Conservation (phyloP, 148 eudicot genomes). For the Diospyros kaki region DNA sequence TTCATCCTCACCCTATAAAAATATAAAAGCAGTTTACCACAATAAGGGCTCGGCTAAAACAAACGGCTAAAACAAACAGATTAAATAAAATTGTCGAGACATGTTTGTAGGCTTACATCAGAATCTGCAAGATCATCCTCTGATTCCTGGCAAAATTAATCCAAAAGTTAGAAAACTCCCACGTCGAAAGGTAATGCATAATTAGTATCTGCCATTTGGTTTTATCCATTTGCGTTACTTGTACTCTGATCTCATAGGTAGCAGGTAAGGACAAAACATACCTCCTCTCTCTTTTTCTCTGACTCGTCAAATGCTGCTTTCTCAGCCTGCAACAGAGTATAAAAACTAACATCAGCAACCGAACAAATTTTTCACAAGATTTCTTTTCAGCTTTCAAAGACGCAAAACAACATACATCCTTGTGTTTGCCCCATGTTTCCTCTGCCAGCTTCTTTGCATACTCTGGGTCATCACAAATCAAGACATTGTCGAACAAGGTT, state of each 20-base stretch:
- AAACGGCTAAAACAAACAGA: neutral
- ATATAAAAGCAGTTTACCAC: neutral
- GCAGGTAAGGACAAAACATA: slow-evolving; percentile 14
- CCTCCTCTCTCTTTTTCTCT: slow-evolving; percentile 85
- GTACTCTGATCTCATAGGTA: neutral
- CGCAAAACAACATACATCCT: slow-evolving; percentile 57
- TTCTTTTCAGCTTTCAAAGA: neutral
- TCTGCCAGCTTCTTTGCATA: slow-evolving; percentile 81
- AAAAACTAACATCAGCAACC: slow-evolving; percentile 12
- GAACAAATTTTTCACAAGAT: neutral
- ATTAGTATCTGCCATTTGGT: slow-evolving; percentile 30
- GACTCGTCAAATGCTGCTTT: slow-evolving; percentile 91
- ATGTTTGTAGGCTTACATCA: slow-evolving; percentile 50
- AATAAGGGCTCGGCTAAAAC: neutral
- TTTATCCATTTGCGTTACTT: neutral
- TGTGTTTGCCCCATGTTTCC: slow-evolving; percentile 94
- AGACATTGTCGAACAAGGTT: slow-evolving; percentile 91
- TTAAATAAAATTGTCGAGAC: neutral
- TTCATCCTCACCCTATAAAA: slow-evolving; percentile 53
- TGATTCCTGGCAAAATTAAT: slow-evolving; percentile 44
- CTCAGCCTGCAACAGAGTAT: slow-evolving; percentile 58
- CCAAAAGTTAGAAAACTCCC: neutral
- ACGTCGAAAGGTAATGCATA: neutral
- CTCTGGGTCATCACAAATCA: slow-evolving; percentile 84
- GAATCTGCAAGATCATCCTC: slow-evolving; percentile 71